A percentile compares a stretch with the other conserved stretches of the same genome.
phyloP scores from a whole-genome alignment of 179 eudicot genomes.

The Silene vulgaris region DNA sequence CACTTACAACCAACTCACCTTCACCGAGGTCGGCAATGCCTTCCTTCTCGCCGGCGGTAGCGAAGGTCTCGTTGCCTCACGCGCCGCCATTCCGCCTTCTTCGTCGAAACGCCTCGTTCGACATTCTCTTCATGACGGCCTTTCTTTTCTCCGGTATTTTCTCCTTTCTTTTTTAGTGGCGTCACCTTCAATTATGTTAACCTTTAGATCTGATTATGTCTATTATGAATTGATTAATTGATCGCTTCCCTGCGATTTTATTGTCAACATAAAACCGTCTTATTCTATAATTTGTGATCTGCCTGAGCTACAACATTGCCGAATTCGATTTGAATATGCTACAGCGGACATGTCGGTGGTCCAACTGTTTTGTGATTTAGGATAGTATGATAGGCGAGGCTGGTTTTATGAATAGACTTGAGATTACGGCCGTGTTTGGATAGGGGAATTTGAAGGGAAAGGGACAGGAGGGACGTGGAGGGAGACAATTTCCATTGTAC shows the following conservation, averaged over 20 bases:
- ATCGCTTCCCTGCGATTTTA: no score
- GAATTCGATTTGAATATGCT: no score
- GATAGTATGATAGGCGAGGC: neutral
- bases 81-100: constrained; percentile 23
- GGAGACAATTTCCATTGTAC: no score
- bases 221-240: no score
- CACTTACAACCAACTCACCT: constrained; percentile 50
- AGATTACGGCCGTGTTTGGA: no score
- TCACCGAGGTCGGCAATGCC: constrained; percentile 85
- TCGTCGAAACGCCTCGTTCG: constrained; percentile 25
- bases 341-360: no score
- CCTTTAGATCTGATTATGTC: neutral
- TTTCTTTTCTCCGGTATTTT: constrained; percentile 62
- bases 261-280: no score
- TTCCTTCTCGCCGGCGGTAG: constrained; percentile 86
- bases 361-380: no score
- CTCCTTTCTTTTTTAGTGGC: neutral
- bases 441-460: no score
- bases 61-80: constrained; percentile 66
- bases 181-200: neutral
- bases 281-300: no score
- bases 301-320: neutral
- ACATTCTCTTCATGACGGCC: constrained; percentile 45
- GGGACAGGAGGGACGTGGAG: no score
- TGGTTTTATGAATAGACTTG: neutral